These are phyloP conservation scores for Polyplosphaeria fusca DNA, from an alignment of 495 filamentous ascomycete species.

Conservation along the genomic window DNA sequence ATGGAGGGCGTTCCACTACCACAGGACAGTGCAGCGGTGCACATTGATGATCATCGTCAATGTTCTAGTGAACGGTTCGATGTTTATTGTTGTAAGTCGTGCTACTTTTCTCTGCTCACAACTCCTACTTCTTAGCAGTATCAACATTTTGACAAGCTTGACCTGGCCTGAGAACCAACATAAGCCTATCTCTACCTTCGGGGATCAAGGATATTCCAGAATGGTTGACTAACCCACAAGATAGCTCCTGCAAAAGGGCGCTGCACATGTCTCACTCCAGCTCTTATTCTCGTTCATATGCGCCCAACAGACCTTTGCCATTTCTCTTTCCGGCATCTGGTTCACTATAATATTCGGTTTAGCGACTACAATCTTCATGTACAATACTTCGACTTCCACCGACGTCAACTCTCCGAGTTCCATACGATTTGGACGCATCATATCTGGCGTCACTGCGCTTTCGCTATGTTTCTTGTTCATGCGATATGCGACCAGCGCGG, in stretches of 20 bases:
- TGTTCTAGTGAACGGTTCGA: slow-evolving; percentile 12
- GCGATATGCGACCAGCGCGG: not conserved
- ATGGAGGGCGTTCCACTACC: slow-evolving; percentile 22
- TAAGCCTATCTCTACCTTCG: too few species aligned
- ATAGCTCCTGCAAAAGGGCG: slow-evolving; percentile 29
- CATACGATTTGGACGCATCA: slow-evolving; percentile 26
- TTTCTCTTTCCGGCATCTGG: slow-evolving; percentile 28
- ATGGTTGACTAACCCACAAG: too few species aligned
- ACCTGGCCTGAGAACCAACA: too few species aligned
- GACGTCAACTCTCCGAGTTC: slow-evolving; percentile 1
- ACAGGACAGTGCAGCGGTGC: slow-evolving; percentile 8
- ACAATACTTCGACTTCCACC: slow-evolving; percentile 17
- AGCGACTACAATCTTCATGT: slow-evolving; percentile 14
- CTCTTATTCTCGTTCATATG: slow-evolving; percentile 20
- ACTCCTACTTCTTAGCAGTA: too few species aligned
- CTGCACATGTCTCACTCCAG: slow-evolving; percentile 18
- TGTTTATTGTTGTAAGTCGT: slow-evolving; percentile 23
- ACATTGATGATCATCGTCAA: slow-evolving; percentile 21
- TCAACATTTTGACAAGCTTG: too few species aligned
- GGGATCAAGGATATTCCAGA: too few species aligned
- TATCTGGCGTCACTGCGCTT: slow-evolving; percentile 13
- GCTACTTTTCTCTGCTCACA: too few species aligned
- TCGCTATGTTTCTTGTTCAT: slow-evolving; percentile 18
- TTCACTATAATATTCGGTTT: slow-evolving; percentile 23
- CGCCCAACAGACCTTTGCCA: slow-evolving; percentile 13